Evolutionary conservation across 441 rosid genomes (phyloP).

Genomic region (Pelargonium citronellum): DNA sequence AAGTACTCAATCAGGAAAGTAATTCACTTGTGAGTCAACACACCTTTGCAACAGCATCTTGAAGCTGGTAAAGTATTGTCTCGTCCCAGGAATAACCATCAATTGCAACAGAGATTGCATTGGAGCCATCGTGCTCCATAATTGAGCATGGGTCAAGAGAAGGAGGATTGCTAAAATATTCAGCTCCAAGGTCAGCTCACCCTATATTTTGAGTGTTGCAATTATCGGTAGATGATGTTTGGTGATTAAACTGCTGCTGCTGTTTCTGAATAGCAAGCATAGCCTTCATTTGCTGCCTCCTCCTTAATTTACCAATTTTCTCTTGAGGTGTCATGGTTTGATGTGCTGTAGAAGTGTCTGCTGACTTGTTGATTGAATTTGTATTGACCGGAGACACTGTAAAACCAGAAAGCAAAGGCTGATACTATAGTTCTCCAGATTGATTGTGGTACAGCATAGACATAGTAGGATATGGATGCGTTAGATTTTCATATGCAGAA

Average conservation of each 20-base stretch:
- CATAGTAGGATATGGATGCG: conserved; percentile 53
- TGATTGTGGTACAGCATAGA: conserved; percentile 48
- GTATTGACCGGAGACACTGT: conserved; percentile 41
- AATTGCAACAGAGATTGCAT: conserved; percentile 35
- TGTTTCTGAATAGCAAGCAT: conserved; percentile 92
- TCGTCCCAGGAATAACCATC: conserved; percentile 48
- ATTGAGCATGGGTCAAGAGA: conserved; percentile 53
- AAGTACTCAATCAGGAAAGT: conserved; percentile 28
- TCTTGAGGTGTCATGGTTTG: conserved; percentile 86
- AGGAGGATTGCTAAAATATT: conserved; percentile 41
- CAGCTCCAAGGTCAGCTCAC: conserved; percentile 40
- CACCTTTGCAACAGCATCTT: conserved; percentile 77
- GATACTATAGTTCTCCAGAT: conserved; percentile 44
- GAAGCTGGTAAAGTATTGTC: conserved; percentile 55
- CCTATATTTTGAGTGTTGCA: conserved; percentile 38
- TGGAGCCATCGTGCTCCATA: conserved; percentile 53
- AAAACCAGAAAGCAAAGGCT: conserved; percentile 45
- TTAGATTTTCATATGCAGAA: conserved; percentile 43
- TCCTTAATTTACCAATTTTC: conserved; percentile 80
- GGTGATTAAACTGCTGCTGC: conserved; percentile 59
- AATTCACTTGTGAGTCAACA: conserved; percentile 16
- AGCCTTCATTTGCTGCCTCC: conserved; percentile 94
- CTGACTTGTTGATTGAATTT: conserved; percentile 34
- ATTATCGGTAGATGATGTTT: conserved; percentile 37
- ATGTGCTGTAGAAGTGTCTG: conserved; percentile 38